Conservation (phyloP, 1,284 basidiomycete genomes). For the Singerocomus rubriflavus region DNA sequence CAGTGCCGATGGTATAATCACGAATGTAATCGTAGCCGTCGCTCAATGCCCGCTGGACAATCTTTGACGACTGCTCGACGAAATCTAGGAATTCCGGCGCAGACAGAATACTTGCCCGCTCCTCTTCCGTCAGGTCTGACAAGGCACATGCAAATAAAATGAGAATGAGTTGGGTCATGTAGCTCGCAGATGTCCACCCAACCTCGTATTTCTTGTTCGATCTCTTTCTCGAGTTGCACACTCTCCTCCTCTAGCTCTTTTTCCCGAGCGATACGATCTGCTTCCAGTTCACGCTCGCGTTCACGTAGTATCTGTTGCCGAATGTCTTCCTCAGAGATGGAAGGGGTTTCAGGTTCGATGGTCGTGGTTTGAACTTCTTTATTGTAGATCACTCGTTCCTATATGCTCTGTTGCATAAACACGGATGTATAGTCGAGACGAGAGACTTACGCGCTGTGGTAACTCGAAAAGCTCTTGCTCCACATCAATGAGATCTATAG, state of each 20-base stretch:
- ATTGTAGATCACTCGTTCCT: slow-evolving; percentile 91
- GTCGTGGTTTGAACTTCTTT: slow-evolving; percentile 89
- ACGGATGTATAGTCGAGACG: background rate
- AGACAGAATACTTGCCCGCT: slow-evolving; percentile 75
- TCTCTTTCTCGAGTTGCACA: slow-evolving; percentile 72
- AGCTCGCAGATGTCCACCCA: slow-evolving; percentile 10
- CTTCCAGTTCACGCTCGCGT: slow-evolving; percentile 60
- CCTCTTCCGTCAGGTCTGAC: slow-evolving; percentile 80
- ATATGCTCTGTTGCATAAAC: slow-evolving; percentile 1
- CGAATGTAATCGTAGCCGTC: slow-evolving; percentile 96
- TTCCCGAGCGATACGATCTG: slow-evolving; percentile 67
- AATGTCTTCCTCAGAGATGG: slow-evolving; percentile 68
- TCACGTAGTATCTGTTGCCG: slow-evolving; percentile 67
- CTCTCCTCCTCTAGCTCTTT: slow-evolving; percentile 81
- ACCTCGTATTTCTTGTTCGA: slow-evolving; percentile 82
- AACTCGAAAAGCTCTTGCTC: slow-evolving; percentile 87
- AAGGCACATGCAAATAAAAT: background rate
- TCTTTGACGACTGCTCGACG: slow-evolving; percentile 92
- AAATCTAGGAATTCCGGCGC: slow-evolving; percentile 92
- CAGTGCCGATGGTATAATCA: slow-evolving; percentile 87
- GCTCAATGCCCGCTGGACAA: slow-evolving; percentile 93
- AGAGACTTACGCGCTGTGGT: slow-evolving; percentile 68
- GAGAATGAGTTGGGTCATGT: background rate
- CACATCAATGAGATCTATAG: slow-evolving; percentile 76
- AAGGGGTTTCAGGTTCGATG: slow-evolving; percentile 49